Evolutionary conservation across 169 alveolate species (phyloP).

Genomic region (Perkinsus chesapeaki): DNA sequence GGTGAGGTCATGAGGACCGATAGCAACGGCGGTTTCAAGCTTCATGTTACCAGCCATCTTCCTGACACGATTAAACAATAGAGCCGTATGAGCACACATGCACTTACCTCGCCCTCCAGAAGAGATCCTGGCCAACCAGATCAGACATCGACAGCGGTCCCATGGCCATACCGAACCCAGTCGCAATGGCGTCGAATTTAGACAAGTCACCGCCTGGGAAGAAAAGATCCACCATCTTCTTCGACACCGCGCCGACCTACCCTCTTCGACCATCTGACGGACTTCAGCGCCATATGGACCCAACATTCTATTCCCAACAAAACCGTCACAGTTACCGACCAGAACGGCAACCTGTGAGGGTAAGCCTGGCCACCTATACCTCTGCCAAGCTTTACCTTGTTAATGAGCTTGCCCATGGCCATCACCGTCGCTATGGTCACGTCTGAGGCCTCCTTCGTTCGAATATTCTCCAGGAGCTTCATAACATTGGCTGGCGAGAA

Average conservation of each 20-base stretch:
- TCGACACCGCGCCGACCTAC: background rate
- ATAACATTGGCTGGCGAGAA: constrained; percentile 39
- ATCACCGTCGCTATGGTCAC: constrained; percentile 28
- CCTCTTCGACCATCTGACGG: constrained; percentile 24
- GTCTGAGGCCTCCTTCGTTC: constrained; percentile 15
- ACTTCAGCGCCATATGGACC: constrained; percentile 35
- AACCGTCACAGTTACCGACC: constrained; percentile 41
- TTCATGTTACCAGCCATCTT: constrained; percentile 37
- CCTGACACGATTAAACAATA: background rate
- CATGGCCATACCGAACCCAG: constrained; percentile 28
- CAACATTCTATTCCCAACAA: constrained; percentile 34
- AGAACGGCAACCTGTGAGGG: constrained; percentile 10
- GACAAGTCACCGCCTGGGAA: background rate
- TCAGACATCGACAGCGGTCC: constrained; percentile 32
- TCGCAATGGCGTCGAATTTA: background rate
- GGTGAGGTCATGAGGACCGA: constrained; percentile 9
- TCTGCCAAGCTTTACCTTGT: background rate
- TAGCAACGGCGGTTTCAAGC: constrained; percentile 29
- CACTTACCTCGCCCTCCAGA: constrained; percentile 26
- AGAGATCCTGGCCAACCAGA: constrained; percentile 34
- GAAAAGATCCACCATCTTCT: background rate
- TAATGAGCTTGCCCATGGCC: constrained; percentile 36
- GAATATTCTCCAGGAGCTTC: constrained; percentile 37
- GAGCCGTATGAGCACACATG: background rate
- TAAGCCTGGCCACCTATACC: background rate